Evolutionary conservation across 164 flowering plant species (phyloP), one percentile per base, ranked within the genome.

Genomic region (Annona cherimola): DNA sequence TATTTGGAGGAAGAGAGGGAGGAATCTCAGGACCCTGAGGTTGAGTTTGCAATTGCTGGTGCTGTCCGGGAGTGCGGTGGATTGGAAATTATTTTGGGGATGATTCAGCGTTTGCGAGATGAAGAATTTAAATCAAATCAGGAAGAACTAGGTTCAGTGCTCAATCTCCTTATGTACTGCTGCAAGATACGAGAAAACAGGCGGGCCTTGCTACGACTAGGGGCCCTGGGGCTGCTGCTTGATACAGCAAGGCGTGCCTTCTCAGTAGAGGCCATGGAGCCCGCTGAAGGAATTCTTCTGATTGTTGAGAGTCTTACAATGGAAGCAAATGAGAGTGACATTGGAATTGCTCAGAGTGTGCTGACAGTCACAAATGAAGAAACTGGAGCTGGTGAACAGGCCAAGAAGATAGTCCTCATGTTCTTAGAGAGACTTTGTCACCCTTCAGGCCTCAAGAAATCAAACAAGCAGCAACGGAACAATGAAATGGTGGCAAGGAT

Each of bases 401-500:
- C 98, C 50, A 96, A 93, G 81, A 96, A 92, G 78, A 96, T 96
- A 70, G 96, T 96, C 73, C 89, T 96, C 69, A 91, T 90, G 96
- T 96, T 96, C 77, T 73, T 96, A 77, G 99, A 96, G 67, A 87
- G 97, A 74, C 80, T 96, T 63, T 86, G 86, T 74, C 95, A 90
- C 71, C 93, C 99, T 66, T 83, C 84, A 39, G 90, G 88, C 67
- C 84, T 88, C 64, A 93, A 91, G 78, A 95, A 95, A 76, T 91
- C 98, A 66, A 89, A 81, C 82, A 95, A 95, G 76, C 99, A 95
- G 83, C 99, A 92, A 81, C 84, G 97, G 80, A 93, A 92, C 85
- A 93, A 96, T 70, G 99, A 93, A 82, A 96, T 96, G 99, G 99
- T 96, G 79, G 97, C 98, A 7, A 87, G 99, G 82, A 96, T 96